phyloP scores from a whole-genome alignment of 495 filamentous ascomycete genomes.

The Hyaloscypha bicolor region DNA sequence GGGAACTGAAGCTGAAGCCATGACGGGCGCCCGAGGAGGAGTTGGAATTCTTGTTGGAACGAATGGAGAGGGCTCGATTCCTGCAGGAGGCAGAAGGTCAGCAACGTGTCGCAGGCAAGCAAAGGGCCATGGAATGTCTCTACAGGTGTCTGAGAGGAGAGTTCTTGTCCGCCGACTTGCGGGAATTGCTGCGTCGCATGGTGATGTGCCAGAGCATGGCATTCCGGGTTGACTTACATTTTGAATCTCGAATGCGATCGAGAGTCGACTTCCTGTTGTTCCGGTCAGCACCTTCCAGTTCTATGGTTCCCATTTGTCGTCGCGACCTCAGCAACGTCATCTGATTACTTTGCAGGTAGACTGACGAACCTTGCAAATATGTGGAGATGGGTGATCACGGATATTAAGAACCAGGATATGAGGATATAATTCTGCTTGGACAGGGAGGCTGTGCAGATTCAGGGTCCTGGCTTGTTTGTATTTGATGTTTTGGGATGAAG shows the following conservation, averaged over 20 bases:
- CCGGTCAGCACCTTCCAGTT: slow-evolving; percentile 23
- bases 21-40: slow-evolving; percentile 44
- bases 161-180: slow-evolving; percentile 15
- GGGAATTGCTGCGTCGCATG: slow-evolving; percentile 25
- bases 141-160: slow-evolving; percentile 18
- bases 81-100: slow-evolving; percentile 27
- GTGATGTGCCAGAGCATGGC: slow-evolving; percentile 6
- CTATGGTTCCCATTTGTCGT: not conserved
- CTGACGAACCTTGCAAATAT: not conserved
- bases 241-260: not conserved
- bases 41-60: slow-evolving; percentile 47
- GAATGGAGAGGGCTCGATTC: slow-evolving; percentile 56
- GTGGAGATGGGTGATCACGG: not conserved
- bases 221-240: slow-evolving; percentile 20
- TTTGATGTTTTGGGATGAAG: slow-evolving; percentile 13
- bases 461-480: not conserved
- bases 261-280: slow-evolving; percentile 8
- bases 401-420: slow-evolving; percentile 17
- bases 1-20: slow-evolving; percentile 74
- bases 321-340: slow-evolving; percentile 1
- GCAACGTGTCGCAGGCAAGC: not conserved
- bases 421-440: slow-evolving; percentile 16
- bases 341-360: not conserved
- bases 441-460: not conserved
- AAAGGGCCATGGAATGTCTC: not conserved